Percentiles rank a stretch among this genome's conserved stretches.
Evolutionary conservation across 2,329 filamentous ascomycete species (phyloP).

Genomic region (Neofusicoccum laricinum): DNA sequence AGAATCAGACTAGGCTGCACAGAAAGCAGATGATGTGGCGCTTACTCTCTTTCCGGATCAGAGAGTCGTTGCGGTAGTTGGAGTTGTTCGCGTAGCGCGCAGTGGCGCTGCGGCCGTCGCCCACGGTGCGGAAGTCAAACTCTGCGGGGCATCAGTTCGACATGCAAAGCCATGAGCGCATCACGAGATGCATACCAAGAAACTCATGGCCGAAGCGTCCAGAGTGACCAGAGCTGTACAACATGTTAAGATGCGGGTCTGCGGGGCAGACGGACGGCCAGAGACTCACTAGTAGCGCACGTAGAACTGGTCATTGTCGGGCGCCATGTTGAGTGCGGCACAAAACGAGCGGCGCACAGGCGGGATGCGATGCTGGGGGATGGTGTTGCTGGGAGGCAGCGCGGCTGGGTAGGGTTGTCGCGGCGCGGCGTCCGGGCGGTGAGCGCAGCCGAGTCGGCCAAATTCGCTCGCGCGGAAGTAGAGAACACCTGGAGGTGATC

Average conservation of each 20-base stretch:
- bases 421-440: constrained; percentile 14
- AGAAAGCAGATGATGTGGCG: not conserved
- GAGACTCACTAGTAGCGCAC: constrained; percentile 87
- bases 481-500: constrained; percentile 18
- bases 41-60: constrained; percentile 99
- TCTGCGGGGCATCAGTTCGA: constrained; percentile 53
- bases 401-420: constrained; percentile 14
- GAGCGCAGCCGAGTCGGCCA: constrained; percentile 15
- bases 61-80: constrained; percentile 96
- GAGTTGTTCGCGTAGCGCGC: constrained; percentile 99
- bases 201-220: constrained; percentile 98
- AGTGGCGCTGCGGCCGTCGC: constrained; percentile 88
- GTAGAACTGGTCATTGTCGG: constrained; percentile 81
- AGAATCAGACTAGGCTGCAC: not conserved
- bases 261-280: constrained; percentile 28
- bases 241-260: constrained; percentile 32
- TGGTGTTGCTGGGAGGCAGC: constrained; percentile 14
- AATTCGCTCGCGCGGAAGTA: constrained; percentile 14
- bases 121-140: constrained; percentile 91
- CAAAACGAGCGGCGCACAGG: constrained; percentile 22
- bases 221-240: constrained; percentile 84
- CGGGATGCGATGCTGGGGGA: constrained; percentile 2
- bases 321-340: constrained; percentile 51
- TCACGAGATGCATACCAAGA: constrained; percentile 59
- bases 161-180: constrained; percentile 18